Evolutionary conservation across 768 basidiomycete genomes (phyloP).

Genomic region (Suillus variegatus): DNA sequence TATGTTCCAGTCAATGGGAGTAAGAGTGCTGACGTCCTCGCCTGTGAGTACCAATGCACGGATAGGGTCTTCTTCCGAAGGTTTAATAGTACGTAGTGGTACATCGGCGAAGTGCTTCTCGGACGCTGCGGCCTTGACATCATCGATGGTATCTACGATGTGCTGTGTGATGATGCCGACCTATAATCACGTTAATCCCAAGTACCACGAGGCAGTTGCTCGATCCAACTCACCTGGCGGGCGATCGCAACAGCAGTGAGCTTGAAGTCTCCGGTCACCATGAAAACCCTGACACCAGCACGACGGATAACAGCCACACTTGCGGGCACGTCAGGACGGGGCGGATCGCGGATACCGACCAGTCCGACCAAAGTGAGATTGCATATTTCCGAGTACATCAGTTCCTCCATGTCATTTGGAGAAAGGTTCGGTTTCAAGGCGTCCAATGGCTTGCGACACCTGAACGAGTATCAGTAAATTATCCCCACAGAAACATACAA

Average conservation of each 20-base stretch:
- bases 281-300: constrained; percentile 55
- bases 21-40: constrained; percentile 41
- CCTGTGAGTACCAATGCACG: constrained; percentile 46
- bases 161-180: constrained; percentile 44
- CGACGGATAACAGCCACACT: constrained; percentile 47
- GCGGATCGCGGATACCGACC: constrained; percentile 57
- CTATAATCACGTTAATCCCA: constrained; percentile 22
- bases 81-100: constrained; percentile 32
- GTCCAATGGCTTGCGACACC: constrained; percentile 32
- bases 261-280: constrained; percentile 60
- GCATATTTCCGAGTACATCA: constrained; percentile 37
- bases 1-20: constrained; percentile 40
- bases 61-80: constrained; percentile 37
- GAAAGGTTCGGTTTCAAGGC: constrained; percentile 28
- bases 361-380: constrained; percentile 51
- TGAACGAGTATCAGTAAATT: constrained; percentile 11
- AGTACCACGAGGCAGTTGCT: background rate
- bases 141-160: constrained; percentile 34
- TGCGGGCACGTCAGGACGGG: constrained; percentile 47
- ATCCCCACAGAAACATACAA: background rate
- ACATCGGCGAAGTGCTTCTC: constrained; percentile 20
- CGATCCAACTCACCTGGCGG: constrained; percentile 37
- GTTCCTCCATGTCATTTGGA: constrained; percentile 36
- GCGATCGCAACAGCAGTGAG: constrained; percentile 55
- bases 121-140: constrained; percentile 23